Evolutionary conservation across 768 basidiomycete genomes (phyloP).

Genomic region (Rubroboletus satanas): DNA sequence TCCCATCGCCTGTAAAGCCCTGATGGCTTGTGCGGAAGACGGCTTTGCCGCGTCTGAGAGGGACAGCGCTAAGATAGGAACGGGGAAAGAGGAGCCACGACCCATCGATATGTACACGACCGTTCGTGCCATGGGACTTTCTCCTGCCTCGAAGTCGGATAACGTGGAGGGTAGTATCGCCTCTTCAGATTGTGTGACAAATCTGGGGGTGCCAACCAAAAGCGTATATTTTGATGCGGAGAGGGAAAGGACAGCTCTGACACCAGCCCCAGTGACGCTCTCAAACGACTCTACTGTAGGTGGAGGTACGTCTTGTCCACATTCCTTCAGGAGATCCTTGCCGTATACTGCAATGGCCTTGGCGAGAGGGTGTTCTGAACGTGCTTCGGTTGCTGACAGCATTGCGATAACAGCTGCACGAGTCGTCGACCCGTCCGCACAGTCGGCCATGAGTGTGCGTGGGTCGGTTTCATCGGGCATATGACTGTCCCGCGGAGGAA

Average conservation of each 20-base stretch:
- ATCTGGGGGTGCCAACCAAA: slow-evolving; percentile 73
- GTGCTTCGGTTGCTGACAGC: slow-evolving; percentile 82
- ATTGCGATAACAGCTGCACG: slow-evolving; percentile 68
- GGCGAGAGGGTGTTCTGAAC: slow-evolving; percentile 95
- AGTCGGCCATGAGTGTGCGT: slow-evolving; percentile 25
- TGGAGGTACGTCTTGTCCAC: slow-evolving; percentile 41
- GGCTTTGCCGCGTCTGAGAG: slow-evolving; percentile 85
- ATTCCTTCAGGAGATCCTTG: slow-evolving; percentile 51
- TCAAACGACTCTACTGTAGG: slow-evolving; percentile 72
- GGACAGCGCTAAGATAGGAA: slow-evolving; percentile 76
- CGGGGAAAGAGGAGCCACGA: slow-evolving; percentile 34
- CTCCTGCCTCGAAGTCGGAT: slow-evolving; percentile 60
- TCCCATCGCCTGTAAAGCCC: slow-evolving; percentile 81
- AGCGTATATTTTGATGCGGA: slow-evolving; percentile 52
- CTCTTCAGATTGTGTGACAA: slow-evolving; percentile 54
- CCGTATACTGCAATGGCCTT: slow-evolving; percentile 87
- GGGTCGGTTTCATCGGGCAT: slow-evolving; percentile 12
- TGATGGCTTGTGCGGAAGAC: slow-evolving; percentile 79
- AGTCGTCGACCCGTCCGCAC: slow-evolving; percentile 60
- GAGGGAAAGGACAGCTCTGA: slow-evolving; percentile 63
- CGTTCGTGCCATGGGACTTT: slow-evolving; percentile 72
- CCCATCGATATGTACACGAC: slow-evolving; percentile 82
- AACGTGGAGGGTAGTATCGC: slow-evolving; percentile 57
- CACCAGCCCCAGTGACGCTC: slow-evolving; percentile 85
- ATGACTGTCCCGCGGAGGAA: slow-evolving; percentile 34